A percentile compares a stretch with the other conserved stretches of the same genome.
Evolutionary conservation across 2,329 filamentous ascomycete species (phyloP).

Genomic region (Penicillium oxalicum): DNA sequence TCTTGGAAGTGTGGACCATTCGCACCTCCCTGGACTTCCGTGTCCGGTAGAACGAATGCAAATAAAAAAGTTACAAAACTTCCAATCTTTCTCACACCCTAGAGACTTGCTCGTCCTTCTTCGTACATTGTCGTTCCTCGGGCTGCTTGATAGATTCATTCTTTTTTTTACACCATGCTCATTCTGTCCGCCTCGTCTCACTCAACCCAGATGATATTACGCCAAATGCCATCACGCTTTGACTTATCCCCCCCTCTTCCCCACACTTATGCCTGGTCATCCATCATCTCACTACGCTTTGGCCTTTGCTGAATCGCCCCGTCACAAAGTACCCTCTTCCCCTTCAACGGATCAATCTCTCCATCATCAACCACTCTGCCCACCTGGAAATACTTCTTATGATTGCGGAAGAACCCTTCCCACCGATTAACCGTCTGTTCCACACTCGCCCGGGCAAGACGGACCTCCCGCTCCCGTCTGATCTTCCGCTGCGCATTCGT

Average conservation of each 20-base stretch:
- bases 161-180: too few relatives aligned
- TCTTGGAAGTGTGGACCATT: slow-evolving; percentile 28
- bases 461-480: slow-evolving; percentile 57
- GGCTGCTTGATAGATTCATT: too few relatives aligned
- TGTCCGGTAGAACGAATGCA: slow-evolving; percentile 29
- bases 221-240: too few relatives aligned
- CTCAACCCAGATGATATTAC: too few relatives aligned
- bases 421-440: slow-evolving; percentile 68
- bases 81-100: neutral
- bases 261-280: slow-evolving; percentile 2
- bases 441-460: slow-evolving; percentile 59
- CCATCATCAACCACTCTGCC: slow-evolving; percentile 62
- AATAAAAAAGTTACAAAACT: slow-evolving; percentile 30
- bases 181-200: too few relatives aligned
- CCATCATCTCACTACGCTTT: slow-evolving; percentile 36
- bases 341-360: slow-evolving; percentile 36
- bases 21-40: slow-evolving; percentile 22
- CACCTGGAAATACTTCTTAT: slow-evolving; percentile 73
- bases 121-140: neutral
- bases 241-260: neutral
- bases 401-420: slow-evolving; percentile 74
- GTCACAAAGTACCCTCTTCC: slow-evolving; percentile 62
- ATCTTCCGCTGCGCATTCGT: slow-evolving; percentile 43
- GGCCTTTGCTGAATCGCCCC: slow-evolving; percentile 62
- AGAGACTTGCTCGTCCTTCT: neutral